A percentile compares a stretch with the other conserved stretches of the same genome.
phyloP scores from a whole-genome alignment of 2,329 filamentous ascomycete genomes.

The Drechslerella stenobrocha region DNA sequence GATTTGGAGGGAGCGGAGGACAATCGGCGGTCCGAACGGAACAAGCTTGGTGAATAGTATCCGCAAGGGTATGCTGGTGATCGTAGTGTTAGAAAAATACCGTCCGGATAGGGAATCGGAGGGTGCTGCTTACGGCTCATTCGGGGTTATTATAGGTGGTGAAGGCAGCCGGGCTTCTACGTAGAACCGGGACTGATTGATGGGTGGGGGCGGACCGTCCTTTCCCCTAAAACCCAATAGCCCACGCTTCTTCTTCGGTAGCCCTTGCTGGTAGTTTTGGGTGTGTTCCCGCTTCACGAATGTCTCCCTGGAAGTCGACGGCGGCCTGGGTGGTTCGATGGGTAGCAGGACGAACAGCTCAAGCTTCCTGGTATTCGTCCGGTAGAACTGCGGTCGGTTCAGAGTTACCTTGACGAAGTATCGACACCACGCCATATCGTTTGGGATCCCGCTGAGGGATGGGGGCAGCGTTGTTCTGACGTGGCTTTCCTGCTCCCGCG shows the following conservation, averaged over 20 bases:
- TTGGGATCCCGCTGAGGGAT: constrained; percentile 80
- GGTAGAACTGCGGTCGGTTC: constrained; percentile 58
- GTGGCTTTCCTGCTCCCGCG: constrained; percentile 61
- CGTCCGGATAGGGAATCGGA: neutral
- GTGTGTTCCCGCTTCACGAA: constrained; percentile 76
- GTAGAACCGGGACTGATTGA: constrained; percentile 60
- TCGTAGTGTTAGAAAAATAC: neutral
- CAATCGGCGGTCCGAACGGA: constrained; percentile 69
- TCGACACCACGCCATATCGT: constrained; percentile 73
- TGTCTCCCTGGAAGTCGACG: constrained; percentile 71
- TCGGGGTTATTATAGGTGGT: constrained; percentile 85
- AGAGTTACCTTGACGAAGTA: constrained; percentile 98
- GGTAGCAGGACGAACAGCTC: constrained; percentile 69
- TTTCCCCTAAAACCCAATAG: constrained; percentile 62
- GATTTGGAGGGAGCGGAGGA: constrained; percentile 77
- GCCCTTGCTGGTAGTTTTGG: constrained; percentile 58
- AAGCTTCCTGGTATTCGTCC: constrained; percentile 50
- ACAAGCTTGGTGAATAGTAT: constrained; percentile 77
- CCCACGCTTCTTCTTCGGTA: constrained; percentile 62
- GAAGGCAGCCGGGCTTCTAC: constrained; percentile 84
- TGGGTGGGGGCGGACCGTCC: constrained; percentile 48
- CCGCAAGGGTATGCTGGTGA: constrained; percentile 67
- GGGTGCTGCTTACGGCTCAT: constrained; percentile 63
- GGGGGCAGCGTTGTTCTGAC: constrained; percentile 85
- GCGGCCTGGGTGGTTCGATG: constrained; percentile 80